These are phyloP conservation scores for Geotrichum restrictum DNA, from an alignment of 1,139 yeast genomes.

Conservation along the genomic window DNA sequence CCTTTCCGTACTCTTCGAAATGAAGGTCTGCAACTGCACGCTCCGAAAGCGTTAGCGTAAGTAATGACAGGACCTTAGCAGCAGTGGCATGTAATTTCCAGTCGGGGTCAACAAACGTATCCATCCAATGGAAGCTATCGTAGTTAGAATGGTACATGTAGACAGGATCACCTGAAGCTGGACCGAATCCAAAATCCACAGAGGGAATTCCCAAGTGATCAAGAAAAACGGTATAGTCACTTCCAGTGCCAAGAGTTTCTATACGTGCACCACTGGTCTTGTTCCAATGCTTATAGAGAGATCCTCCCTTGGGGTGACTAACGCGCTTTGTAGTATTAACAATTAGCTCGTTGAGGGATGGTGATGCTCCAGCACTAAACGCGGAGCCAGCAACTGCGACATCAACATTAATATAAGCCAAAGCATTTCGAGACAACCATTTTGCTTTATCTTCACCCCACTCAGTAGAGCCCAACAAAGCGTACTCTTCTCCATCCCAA, in stretches of 20 bases:
- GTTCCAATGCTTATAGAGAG: conserved; percentile 59
- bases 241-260: conserved; percentile 56
- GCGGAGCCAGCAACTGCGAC: conserved; percentile 54
- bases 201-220: conserved; percentile 68
- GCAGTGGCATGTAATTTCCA: conserved; percentile 53
- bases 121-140: conserved; percentile 68
- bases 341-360: conserved; percentile 47
- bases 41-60: conserved; percentile 48
- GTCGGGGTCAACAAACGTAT: conserved; percentile 54
- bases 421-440: conserved; percentile 45
- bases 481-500: conserved; percentile 77
- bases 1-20: conserved; percentile 44
- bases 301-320: conserved; percentile 42
- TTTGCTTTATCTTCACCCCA: conserved; percentile 55
- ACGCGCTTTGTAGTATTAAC: conserved; percentile 43
- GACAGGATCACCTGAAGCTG: conserved; percentile 45
- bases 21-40: conserved; percentile 45
- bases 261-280: conserved; percentile 41
- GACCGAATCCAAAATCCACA: conserved; percentile 51
- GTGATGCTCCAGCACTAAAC: conserved; percentile 49
- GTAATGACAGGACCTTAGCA: conserved; percentile 50
- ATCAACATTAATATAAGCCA: conserved; percentile 62
- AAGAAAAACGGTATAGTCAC: conserved; percentile 64
- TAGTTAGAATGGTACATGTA: conserved; percentile 69
- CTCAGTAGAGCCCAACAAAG: conserved; percentile 63